Base-by-base conservation (phyloP, 2,329 filamentous ascomycete species). In the Calonectria henricotiae region DNA sequence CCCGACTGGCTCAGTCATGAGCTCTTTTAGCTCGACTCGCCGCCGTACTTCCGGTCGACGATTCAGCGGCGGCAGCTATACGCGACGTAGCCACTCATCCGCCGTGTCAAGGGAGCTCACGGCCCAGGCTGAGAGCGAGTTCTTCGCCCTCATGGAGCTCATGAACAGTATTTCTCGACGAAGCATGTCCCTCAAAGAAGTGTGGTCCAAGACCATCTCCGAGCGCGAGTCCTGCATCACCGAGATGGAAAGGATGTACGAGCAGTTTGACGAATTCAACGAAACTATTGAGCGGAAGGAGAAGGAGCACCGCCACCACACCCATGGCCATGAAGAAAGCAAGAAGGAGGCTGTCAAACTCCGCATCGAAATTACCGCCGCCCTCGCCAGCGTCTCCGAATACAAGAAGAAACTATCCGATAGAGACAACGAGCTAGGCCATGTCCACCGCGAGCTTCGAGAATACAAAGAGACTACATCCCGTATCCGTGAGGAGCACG, bases 171-270 rank as follows among this genome's bases (percentile, higher is more conserved):
- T 58, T n/a, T 58, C 51, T 15, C 32, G 51, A 17, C 51, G 51
- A 5, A 58, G 51, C 32, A 39, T 23, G 20, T 58, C 51, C 11
- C 35, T 58, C 20, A 58, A 58, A 20, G 51, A 58, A 13, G 51
- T 58, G 20, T 58, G 51, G 51, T 37, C 51, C 20, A 58, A 58
- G 32, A 58, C 39, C 17, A 58, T 58, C 20, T 23, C 51, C 8
- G 51, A 58, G 32, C 51, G 51, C 20, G 51, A 58, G 51, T 4
- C 51, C 12, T 58, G 51, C 51, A 58, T 58, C 51, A 39, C 32
- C 20, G 51, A 58, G 35, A 58, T 58, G 51, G 51, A 58, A n/a
- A 58, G 51, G 20, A 58, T 58, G 51, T 58, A 58, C 20, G 51
- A 58, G 30, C 51, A 58, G 32, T 58, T 58, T 39, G 51, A 58